Conservation (phyloP, 2,329 filamentous ascomycete genomes). For the Aspergillus piperis region DNA sequence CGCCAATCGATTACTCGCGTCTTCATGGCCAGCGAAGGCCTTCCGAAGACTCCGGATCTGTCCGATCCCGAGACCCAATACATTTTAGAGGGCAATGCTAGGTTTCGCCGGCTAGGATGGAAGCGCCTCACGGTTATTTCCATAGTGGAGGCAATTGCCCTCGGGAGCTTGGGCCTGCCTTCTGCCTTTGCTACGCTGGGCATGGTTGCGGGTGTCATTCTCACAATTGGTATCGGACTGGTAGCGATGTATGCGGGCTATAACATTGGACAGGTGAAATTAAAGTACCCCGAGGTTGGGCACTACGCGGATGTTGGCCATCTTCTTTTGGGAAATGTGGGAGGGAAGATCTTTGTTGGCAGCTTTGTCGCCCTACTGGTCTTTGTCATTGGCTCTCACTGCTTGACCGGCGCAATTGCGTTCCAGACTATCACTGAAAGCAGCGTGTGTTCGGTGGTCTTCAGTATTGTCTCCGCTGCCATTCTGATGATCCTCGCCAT, state of each 20-base stretch:
- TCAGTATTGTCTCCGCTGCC: slow-evolving; percentile 44
- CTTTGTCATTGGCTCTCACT: slow-evolving; percentile 47
- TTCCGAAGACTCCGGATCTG: neutral
- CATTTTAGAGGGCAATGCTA: slow-evolving; percentile 6
- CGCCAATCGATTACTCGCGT: neutral
- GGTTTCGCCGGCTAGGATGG: slow-evolving; percentile 46
- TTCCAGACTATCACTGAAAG: slow-evolving; percentile 44
- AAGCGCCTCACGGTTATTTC: slow-evolving; percentile 51
- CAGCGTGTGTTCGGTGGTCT: slow-evolving; percentile 39
- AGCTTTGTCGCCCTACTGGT: slow-evolving; percentile 47
- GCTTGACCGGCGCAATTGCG: slow-evolving; percentile 49
- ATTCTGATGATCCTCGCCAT: slow-evolving; percentile 34
- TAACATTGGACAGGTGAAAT: slow-evolving; percentile 41
- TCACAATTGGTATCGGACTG: slow-evolving; percentile 40
- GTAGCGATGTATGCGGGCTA: slow-evolving; percentile 46
- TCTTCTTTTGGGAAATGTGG: slow-evolving; percentile 44
- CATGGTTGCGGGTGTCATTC: slow-evolving; percentile 48
- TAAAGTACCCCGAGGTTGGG: slow-evolving; percentile 39
- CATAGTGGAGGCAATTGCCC: slow-evolving; percentile 52
- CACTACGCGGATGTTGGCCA: slow-evolving; percentile 48
- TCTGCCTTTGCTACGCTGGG: slow-evolving; percentile 48
- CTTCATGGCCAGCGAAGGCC: neutral
- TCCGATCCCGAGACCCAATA: slow-evolving; percentile 4
- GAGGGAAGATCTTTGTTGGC: slow-evolving; percentile 41
- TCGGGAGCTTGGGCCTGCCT: slow-evolving; percentile 49